Evolutionary conservation across 768 basidiomycete genomes (phyloP).

Genomic region (Candolleomyces aberdarensis): DNA sequence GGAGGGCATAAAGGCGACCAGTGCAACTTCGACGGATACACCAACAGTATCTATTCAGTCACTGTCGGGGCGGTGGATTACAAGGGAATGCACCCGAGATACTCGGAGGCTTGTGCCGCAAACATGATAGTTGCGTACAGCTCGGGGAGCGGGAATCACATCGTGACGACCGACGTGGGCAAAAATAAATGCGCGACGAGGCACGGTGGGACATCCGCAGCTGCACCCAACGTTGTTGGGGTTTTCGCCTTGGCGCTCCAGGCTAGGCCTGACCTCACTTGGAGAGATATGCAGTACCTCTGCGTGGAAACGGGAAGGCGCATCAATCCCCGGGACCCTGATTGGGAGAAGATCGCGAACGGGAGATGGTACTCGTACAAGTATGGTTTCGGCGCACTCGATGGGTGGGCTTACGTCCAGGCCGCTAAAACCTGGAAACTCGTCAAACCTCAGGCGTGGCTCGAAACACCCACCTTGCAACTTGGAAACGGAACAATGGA

Average conservation of each 20-base stretch:
- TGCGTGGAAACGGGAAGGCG: conserved; percentile 69
- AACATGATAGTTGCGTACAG: conserved; percentile 95
- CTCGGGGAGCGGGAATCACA: conserved; percentile 89
- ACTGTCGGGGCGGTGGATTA: conserved; percentile 92
- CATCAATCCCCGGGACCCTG: conserved; percentile 86
- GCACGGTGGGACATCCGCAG: conserved; percentile 96
- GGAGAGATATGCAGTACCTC: conserved; percentile 94
- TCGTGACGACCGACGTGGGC: conserved; percentile 93
- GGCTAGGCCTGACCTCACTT: conserved; percentile 90
- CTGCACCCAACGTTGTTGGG: conserved; percentile 93
- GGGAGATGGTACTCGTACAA: conserved; percentile 77
- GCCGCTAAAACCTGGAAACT: conserved; percentile 77
- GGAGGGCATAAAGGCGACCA: conserved; percentile 90
- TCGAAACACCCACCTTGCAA: conserved; percentile 69
- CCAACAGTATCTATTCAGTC: conserved; percentile 93
- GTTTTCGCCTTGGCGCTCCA: conserved; percentile 87
- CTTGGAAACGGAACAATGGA: conserved; percentile 58
- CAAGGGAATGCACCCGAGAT: conserved; percentile 90
- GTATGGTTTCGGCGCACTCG: conserved; percentile 89
- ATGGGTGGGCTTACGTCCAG: conserved; percentile 72
- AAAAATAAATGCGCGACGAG: conserved; percentile 69
- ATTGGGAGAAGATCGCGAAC: conserved; percentile 81
- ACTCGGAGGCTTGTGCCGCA: conserved; percentile 94
- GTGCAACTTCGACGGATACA: conserved; percentile 99
- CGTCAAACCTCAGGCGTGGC: conserved; percentile 94